A percentile compares a stretch with the other conserved stretches of the same genome.
phyloP scores from a whole-genome alignment of 768 basidiomycete genomes.

The Sarcomyxa edulis region DNA sequence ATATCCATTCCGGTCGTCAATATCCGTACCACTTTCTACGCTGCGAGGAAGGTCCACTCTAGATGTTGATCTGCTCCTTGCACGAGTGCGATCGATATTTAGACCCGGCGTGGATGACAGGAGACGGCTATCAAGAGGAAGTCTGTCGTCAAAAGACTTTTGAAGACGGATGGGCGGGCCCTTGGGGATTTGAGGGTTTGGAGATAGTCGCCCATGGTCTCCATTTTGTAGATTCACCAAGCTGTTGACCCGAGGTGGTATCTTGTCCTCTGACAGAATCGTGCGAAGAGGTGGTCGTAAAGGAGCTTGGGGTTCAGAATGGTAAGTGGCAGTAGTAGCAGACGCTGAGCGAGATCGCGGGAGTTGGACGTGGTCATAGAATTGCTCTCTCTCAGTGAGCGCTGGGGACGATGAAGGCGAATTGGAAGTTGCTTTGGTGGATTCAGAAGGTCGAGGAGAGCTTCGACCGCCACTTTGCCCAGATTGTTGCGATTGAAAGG shows the following conservation, averaged over 20 bases:
- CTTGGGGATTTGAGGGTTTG: not conserved
- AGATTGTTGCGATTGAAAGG: conserved; percentile 21
- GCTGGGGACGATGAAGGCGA: conserved; percentile 16
- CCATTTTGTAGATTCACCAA: no score
- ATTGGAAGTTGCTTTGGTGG: conserved; percentile 16
- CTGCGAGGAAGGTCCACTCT: conserved; percentile 66
- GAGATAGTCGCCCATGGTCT: no score
- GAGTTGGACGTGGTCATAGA: not conserved
- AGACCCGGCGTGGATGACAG: conserved; percentile 25
- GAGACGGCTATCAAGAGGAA: conserved; percentile 8
- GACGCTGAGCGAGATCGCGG: not conserved
- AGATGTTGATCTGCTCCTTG: conserved; percentile 42
- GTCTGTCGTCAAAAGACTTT: conserved; percentile 19
- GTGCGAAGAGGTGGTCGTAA: conserved; percentile 22
- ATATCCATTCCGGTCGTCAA: conserved; percentile 45
- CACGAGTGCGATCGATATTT: conserved; percentile 21
- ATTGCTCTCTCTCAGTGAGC: conserved; percentile 12
- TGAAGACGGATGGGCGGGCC: conserved; percentile 14
- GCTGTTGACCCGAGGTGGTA: not conserved
- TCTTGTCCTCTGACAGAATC: not conserved
- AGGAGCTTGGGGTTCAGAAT: conserved; percentile 17
- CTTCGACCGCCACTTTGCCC: conserved; percentile 17
- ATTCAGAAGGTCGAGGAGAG: conserved; percentile 27
- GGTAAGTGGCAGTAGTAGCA: not conserved
- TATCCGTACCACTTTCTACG: conserved; percentile 72